Base-by-base conservation (phyloP, 1,284 basidiomycete species). In the Irpex sp. region DNA sequence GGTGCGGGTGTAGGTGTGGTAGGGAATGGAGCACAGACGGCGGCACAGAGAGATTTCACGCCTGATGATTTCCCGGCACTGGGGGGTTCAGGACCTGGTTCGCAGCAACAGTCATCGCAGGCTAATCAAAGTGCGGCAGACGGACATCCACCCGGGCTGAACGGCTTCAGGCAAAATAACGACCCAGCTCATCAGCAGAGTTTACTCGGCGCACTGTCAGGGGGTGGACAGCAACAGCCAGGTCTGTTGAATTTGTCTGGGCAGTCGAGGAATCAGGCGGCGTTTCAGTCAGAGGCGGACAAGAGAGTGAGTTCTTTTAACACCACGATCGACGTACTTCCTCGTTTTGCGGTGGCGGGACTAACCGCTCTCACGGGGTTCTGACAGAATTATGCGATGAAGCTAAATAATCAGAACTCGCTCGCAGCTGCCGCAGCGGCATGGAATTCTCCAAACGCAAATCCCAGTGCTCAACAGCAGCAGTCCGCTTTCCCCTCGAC, bases 41-140 rank as follows among this genome's bases (percentile, higher is more conserved):
- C 72, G 61, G 72, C 72, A 64, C 75, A 80, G 62, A 79, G 89
- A 73, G 90, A 92, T 74, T 90, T 93, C 67, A 89, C 88, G 33
- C 83, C 87, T 55, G 91, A 93, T 68, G 90, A 93, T 75, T 93
- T 93, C 72, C 90, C 90, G 53, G 91, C 90, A n/a, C 77, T 93
- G 31, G 88, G 91, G 31, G 88, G 88, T 47, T 83, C 85, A 59
- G 67, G 62, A 15, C 68, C 75, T 36, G 67, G 73, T 21, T 68
- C 74, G 31, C 75, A 70, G 57, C 77, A 77, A 56, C 79, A 79
- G 51, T 51, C 59, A 4, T 71, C 75, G 58, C 79, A 69, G 72
- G 69, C 75, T 65, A 66, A 74, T 70, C 72, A 71, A 61, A 78
- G 68, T 46, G 55, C 67, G 8, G 19, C 53, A 57, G 75, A 78